Percentiles rank a stretch among this genome's conserved stretches.
phyloP scores from a whole-genome alignment of 2,329 filamentous ascomycete genomes.

The Calonectria hongkongensis region DNA sequence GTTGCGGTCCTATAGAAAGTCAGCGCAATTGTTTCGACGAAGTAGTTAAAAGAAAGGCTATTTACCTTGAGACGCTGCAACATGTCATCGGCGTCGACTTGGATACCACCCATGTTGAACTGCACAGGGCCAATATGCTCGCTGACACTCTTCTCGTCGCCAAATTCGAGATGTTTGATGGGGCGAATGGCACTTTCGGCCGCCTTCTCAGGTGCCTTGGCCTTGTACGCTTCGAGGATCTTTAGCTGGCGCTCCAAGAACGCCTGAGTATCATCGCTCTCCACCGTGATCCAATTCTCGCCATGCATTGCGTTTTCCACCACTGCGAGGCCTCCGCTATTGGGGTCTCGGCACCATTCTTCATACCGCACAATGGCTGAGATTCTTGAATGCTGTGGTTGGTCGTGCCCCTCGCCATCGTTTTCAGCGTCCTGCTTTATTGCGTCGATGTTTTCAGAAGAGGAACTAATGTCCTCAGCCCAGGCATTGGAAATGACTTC shows the following conservation, averaged over 20 bases:
- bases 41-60: not conserved
- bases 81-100: constrained; percentile 96
- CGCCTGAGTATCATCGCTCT: constrained; percentile 79
- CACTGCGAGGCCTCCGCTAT: constrained; percentile 72
- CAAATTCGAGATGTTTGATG: constrained; percentile 57
- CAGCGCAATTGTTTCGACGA: constrained; percentile 38
- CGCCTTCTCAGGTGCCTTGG: constrained; percentile 71
- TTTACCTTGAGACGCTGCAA: constrained; percentile 87
- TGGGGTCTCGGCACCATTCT: constrained; percentile 85
- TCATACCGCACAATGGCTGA: constrained; percentile 85
- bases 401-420: constrained; percentile 49
- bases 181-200: constrained; percentile 50
- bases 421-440: constrained; percentile 52
- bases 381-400: constrained; percentile 60
- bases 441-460: constrained; percentile 55
- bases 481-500: constrained; percentile 90
- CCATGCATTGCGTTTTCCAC: constrained; percentile 64
- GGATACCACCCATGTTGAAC: constrained; percentile 98
- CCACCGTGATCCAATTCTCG: constrained; percentile 58
- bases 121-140: constrained; percentile 96
- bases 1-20: constrained; percentile 71
- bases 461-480: constrained; percentile 86
- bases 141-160: constrained; percentile 72
- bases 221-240: constrained; percentile 79
- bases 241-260: constrained; percentile 87